Base-by-base conservation (phyloP, 306 rosid genomes). In the Aeschynomene evenia region DNA sequence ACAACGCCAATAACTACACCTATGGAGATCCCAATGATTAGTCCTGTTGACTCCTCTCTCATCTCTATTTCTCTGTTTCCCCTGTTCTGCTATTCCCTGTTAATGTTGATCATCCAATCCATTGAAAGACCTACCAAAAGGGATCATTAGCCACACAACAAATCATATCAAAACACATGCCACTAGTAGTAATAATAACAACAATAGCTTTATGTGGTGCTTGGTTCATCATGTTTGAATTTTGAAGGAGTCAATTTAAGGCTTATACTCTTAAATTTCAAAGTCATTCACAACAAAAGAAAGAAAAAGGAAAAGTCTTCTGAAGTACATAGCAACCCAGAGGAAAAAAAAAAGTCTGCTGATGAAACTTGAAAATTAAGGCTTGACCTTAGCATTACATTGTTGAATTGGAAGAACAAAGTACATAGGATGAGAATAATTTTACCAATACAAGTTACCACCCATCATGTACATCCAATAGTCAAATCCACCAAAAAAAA, bases 1-100 rank as follows among this genome's bases (percentile, higher is more conserved):
- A 70, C 80, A 62, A 95, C 79, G 66, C 99, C 99, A 71, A 95
- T 89, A 72, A 95, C 97, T 18, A 95, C 92, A 21, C 99, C 99
- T 20, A 89, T 87, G 5, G 97, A 91, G 77, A 91, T 85, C 76
- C 99, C 99, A 66, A 95, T 86, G 16, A 95, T 91, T 77, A 95
- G 79, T 64, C 96, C 99, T 18, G 73, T 81, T 33, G 99, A 85
- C 76, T 91, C 96, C 58, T 57, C 97, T 79, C 80, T 87, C 99
- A 91, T 94, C 88, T 87, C 74, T 78, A 14, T 5, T 10, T 13
- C 9, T 71, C 65, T 53, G 70, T 66, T 56, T 16, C 22, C 42
- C 37, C 39, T 69, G 73, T 65, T 68, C 60, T 57, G 42, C 62
- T 77, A 80, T 56, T 68, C 66, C 69, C 81, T 77, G 70, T 46